Percentiles rank a stretch among this genome's conserved stretches.
Conservation (phyloP, 768 basidiomycete genomes). For the Amanita jacksonii region DNA sequence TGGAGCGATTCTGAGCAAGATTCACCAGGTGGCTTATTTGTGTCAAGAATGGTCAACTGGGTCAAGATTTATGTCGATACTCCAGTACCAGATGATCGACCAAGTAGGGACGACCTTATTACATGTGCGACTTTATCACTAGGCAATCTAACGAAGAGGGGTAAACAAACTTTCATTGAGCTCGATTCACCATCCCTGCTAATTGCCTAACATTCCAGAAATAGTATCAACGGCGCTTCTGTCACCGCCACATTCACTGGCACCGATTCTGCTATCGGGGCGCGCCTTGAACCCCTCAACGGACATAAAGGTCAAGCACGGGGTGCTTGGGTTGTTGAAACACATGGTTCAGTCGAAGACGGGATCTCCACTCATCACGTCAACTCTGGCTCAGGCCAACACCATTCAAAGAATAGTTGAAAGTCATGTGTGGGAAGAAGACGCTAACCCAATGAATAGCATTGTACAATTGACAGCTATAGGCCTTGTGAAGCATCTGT, state of each 20-base stretch:
- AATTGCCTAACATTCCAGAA: conserved; percentile 42
- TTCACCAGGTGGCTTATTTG: conserved; percentile 60
- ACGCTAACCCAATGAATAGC: conserved; percentile 71
- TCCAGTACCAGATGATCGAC: conserved; percentile 12
- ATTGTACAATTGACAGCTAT: conserved; percentile 84
- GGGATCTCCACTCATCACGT: conserved; percentile 50
- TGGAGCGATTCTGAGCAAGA: conserved; percentile 55
- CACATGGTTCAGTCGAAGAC: conserved; percentile 68
- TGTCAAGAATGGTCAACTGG: conserved; percentile 69
- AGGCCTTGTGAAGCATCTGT: conserved; percentile 84
- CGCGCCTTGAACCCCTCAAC: conserved; percentile 42
- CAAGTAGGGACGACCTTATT: conserved; percentile 57
- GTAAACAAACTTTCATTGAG: conserved; percentile 27
- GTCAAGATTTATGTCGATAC: conserved; percentile 43
- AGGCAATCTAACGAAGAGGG: conserved; percentile 72
- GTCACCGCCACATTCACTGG: conserved; percentile 56
- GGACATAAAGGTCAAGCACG: conserved; percentile 84
- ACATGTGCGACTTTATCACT: conserved; percentile 79
- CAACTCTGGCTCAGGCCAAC: conserved; percentile 46
- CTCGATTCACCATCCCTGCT: conserved; percentile 4
- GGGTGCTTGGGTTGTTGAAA: conserved; percentile 77
- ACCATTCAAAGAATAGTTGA: conserved; percentile 52
- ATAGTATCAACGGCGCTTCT: conserved; percentile 51
- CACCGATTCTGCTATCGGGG: conserved; percentile 46
- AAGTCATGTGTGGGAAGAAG: conserved; percentile 62